These are phyloP conservation scores for Russula foetens DNA, from an alignment of 768 basidiomycete species.

Conservation along the genomic window DNA sequence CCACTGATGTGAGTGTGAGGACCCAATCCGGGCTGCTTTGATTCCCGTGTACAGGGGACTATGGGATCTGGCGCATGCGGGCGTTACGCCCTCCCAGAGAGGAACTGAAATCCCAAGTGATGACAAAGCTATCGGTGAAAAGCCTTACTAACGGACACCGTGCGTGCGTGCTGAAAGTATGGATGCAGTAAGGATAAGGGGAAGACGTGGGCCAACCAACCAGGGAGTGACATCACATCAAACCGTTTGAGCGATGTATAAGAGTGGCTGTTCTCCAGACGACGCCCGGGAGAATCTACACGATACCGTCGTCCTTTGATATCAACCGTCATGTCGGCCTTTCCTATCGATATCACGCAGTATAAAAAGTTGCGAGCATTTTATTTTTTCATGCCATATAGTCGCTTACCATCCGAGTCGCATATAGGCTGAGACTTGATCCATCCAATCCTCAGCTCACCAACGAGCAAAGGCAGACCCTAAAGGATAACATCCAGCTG, in stretches of 20 bases:
- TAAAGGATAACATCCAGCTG: constrained; percentile 68
- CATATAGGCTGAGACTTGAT: constrained; percentile 59
- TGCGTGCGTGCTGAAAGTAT: too few species aligned
- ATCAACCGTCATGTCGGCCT: constrained; percentile 17
- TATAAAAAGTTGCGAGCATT: constrained; percentile 13
- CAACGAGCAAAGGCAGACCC: constrained; percentile 46
- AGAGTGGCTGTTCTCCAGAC: background rate
- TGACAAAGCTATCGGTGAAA: too few species aligned
- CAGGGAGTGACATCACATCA: background rate
- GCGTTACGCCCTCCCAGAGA: background rate
- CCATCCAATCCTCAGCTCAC: constrained; percentile 56
- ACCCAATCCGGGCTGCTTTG: too few species aligned
- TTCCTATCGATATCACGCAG: constrained; percentile 18
- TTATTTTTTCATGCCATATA: too few species aligned
- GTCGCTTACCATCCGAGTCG: background rate
- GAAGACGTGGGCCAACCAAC: background rate
- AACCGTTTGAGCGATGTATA: background rate
- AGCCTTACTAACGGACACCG: too few species aligned
- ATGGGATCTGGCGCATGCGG: too few species aligned
- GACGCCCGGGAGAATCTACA: background rate
- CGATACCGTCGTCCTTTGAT: background rate
- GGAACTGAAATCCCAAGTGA: background rate
- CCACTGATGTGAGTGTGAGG: too few species aligned
- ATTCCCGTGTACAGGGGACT: too few species aligned
- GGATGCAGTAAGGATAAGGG: too few species aligned